Percentiles rank a stretch among this genome's conserved stretches.
Evolutionary conservation across 1,284 basidiomycete genomes (phyloP).

Genomic region (Puccinia coronata): DNA sequence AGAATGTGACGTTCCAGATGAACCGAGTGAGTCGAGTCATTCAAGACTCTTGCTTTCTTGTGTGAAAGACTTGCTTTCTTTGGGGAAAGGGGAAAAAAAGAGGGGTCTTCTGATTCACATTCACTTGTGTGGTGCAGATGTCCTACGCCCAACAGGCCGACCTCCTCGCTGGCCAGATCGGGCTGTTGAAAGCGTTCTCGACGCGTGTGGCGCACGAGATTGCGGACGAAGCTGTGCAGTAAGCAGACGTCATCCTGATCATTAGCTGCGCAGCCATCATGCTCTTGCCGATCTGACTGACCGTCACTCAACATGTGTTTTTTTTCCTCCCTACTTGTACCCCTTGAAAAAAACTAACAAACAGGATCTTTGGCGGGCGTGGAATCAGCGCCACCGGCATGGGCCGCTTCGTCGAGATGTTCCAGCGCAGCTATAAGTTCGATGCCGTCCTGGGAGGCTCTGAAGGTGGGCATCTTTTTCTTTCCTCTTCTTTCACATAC

Average conservation of each 20-base stretch:
- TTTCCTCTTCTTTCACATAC: not conserved
- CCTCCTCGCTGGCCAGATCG: constrained; percentile 68
- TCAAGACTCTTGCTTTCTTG: not conserved
- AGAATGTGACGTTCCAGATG: constrained; percentile 89
- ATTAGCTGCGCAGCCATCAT: no score
- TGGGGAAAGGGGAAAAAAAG: not conserved
- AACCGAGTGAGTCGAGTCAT: constrained; percentile 66
- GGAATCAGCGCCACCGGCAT: constrained; percentile 68
- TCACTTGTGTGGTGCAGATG: constrained; percentile 57
- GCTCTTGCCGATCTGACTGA: no score
- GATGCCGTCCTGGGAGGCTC: constrained; percentile 62
- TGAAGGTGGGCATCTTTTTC: constrained; percentile 53
- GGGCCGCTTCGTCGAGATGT: constrained; percentile 65
- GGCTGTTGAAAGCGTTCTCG: constrained; percentile 67
- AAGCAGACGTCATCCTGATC: constrained; percentile 51
- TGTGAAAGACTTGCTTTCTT: no score
- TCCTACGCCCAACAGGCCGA: constrained; percentile 70
- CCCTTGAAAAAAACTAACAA: no score
- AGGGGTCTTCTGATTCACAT: constrained; percentile 30
- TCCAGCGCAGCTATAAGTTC: constrained; percentile 73
- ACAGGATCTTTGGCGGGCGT: constrained; percentile 70
- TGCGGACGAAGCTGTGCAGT: constrained; percentile 74
- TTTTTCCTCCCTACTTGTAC: no score
- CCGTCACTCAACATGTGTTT: no score
- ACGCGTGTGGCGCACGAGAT: constrained; percentile 60